Evolutionary conservation across 805 yeast genomes (phyloP), one percentile per base, ranked within the genome.

Genomic region (Priceomyces haplophilus): DNA sequence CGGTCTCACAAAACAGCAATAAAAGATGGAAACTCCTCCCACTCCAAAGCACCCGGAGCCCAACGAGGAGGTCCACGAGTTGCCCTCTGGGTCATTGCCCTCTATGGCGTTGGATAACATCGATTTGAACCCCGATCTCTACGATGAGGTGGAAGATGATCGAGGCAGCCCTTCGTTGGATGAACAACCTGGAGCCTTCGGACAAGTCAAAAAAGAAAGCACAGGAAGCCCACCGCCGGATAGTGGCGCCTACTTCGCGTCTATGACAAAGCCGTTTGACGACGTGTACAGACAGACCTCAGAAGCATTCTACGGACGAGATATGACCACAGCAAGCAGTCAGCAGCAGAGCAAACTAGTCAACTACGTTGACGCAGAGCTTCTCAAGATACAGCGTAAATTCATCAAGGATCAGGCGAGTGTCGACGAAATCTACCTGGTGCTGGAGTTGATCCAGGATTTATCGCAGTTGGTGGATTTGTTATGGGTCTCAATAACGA

Each of bases 81-180:
- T 67, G 13, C 72, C 72, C 0, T 44, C 42, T 13, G 65, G 54
- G 3, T 40, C 47, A 19, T 45, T 64, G 31, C 55, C 52, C n/a
- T 42, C 44, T 7, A 31, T 48, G 12, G 41, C 46, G 16, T 31
- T 53, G n/a, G 50, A 42, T n/a, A 60, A 59, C 37, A 48, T 70
- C 31, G 73, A 68, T 37, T 55, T 70, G 45, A 69, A 70, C 46
- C 75, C 74, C 1, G 73, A 63, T 8, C 49, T 69, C 40, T 62
- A 64, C 35, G 67, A 60, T 27, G 60, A 52, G 2, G 55, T 51
- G 4, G 57, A 48, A 21, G 54, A 38, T 15, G 47, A 39, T 12
- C 17, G 12, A 25, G 17, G 4, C 7, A 7, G 18, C 11, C 10
- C 6, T 37, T 32, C 11, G 23, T n/a, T 5, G 8, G 31, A n/a